Base-by-base conservation (phyloP, 2,329 filamentous ascomycete species). In the Colletotrichum plurivorum region DNA sequence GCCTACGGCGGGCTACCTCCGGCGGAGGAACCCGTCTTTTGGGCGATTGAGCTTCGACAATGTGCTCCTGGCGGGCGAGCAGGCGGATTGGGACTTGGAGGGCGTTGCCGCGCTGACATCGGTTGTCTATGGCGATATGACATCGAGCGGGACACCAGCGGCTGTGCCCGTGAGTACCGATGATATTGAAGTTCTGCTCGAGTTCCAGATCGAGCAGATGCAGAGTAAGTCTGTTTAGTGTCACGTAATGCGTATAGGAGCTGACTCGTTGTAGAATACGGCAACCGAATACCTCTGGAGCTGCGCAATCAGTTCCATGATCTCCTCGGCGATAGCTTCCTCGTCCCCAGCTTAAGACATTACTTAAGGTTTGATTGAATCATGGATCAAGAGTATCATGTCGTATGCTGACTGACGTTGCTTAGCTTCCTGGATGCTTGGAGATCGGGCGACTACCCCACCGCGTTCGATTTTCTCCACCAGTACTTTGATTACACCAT, bases 401-500 rank as follows among this genome's bases (percentile, higher is more conserved):
- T n/a, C 22, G 5, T 12, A 13, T 41, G 16, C 71, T 78, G 46
- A 76, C 15, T 4, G 31, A 4, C 3, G 15, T 48, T 15, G 15
- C 20, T 36, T 73, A 94, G 92, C 73, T 98, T 97, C 76, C 90
- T 98, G 15, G 95, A 99, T 78, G 90, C 94, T 0, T 98, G 95
- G 95, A 89, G 92, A 77, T 91, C 94, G 4, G 95, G 95, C 5
- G 94, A 98, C 79, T 97, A 95, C 75, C 90, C 93, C 13, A 94
- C 93, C 1, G 93, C 96, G 0, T 96, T 98, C 77, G 95, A 99
- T 75, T 92, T 92, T 73, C 85, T 99, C 20, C 95, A 98, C 78
- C 91, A 94, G 59, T 99, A 98, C 79, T 99, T 98, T 75, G 96
- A 99, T 79, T 98, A 97, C 79, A 96, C 95, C 1, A 94, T 97